These are phyloP conservation scores for Phaeotremella fagi DNA, from an alignment of 768 basidiomycete species.

Conservation along the genomic window DNA sequence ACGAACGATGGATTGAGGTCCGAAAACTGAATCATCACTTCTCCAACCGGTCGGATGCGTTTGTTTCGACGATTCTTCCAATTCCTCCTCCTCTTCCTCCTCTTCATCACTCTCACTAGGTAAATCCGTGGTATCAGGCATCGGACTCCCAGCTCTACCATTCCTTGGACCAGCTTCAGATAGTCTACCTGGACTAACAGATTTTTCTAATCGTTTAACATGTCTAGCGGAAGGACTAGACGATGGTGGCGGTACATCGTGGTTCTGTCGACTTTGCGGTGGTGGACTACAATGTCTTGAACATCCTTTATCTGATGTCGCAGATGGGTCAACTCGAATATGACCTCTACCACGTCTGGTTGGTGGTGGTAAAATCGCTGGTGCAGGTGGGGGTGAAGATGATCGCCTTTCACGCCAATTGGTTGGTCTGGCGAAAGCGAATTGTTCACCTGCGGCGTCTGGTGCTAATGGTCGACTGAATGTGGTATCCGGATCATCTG, in stretches of 20 bases:
- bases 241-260: slow-evolving; percentile 8
- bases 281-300: slow-evolving; percentile 4
- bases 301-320: not conserved
- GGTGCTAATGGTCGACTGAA: not conserved
- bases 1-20: slow-evolving; percentile 6
- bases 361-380: slow-evolving; percentile 27
- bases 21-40: slow-evolving; percentile 29
- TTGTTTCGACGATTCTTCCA: slow-evolving; percentile 1
- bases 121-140: slow-evolving; percentile 10
- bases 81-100: slow-evolving; percentile 2
- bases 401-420: slow-evolving; percentile 19
- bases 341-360: slow-evolving; percentile 10
- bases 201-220: not conserved
- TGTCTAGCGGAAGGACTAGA: not conserved
- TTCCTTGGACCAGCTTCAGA: slow-evolving; percentile 23
- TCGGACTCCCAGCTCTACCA: slow-evolving; percentile 29
- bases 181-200: not conserved
- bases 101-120: slow-evolving; percentile 9
- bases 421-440: slow-evolving; percentile 34
- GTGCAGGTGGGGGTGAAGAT: slow-evolving; percentile 15
- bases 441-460: slow-evolving; percentile 1
- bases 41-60: slow-evolving; percentile 21
- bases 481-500: slow-evolving; percentile 13
- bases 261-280: not conserved
- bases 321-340: slow-evolving; percentile 1